A percentile compares a stretch with the other conserved stretches of the same genome.
These are phyloP conservation scores for Keithomyces neogunnii DNA, from an alignment of 2,329 filamentous ascomycete genomes.

Conservation along the genomic window DNA sequence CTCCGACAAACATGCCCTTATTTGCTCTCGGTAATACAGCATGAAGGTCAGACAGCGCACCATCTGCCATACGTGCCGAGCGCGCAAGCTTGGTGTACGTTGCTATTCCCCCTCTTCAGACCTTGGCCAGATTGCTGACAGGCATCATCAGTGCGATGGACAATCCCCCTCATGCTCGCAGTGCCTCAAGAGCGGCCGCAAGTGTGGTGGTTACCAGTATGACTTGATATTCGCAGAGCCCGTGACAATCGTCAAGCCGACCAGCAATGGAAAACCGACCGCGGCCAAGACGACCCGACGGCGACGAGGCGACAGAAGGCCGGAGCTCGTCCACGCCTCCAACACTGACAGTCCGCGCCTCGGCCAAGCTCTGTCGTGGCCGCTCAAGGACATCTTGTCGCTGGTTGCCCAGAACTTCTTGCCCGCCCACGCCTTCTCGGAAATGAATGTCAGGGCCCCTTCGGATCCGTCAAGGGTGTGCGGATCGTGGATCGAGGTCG, in stretches of 20 bases:
- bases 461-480: constrained; percentile 25
- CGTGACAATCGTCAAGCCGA: background rate
- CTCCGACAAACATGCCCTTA: too few relatives aligned
- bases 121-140: background rate
- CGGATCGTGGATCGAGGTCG: constrained; percentile 30
- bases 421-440: constrained; percentile 5
- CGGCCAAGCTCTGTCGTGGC: constrained; percentile 10
- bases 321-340: too few relatives aligned
- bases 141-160: constrained; percentile 15
- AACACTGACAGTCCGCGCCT: background rate
- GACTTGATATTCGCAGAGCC: constrained; percentile 15
- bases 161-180: constrained; percentile 17
- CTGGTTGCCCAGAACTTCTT: constrained; percentile 15
- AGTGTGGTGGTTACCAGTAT: constrained; percentile 17
- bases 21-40: background rate
- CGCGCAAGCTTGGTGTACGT: constrained; percentile 11
- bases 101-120: background rate
- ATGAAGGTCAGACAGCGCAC: constrained; percentile 16
- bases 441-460: background rate
- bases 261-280: background rate
- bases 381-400: constrained; percentile 16
- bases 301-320: background rate
- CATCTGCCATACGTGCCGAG: constrained; percentile 17
- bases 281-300: background rate
- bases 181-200: constrained; percentile 10